Percentiles rank a stretch among this genome's conserved stretches.
Conservation (phyloP, 345 rosid species). For the Pistacia atlantica region DNA sequence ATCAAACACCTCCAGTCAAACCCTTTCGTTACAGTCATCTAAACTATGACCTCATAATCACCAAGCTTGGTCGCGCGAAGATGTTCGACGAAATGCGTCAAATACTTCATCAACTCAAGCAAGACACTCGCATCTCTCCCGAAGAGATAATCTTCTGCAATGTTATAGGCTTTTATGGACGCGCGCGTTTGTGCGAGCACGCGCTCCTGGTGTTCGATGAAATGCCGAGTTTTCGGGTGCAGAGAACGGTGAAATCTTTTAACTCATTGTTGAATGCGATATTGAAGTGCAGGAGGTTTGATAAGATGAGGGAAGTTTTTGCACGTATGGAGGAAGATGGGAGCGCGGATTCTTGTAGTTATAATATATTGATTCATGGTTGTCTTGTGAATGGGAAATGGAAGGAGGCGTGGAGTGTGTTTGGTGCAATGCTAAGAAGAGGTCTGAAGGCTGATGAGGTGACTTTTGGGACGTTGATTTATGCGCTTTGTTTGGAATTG, state of each 20-base stretch:
- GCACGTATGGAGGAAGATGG: conserved; percentile 38
- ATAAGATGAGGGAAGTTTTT: conserved; percentile 42
- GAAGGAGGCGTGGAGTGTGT: conserved; percentile 54
- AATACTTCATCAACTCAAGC: conserved; percentile 59
- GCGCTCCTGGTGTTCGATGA: conserved; percentile 69
- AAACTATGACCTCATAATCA: conserved; percentile 75
- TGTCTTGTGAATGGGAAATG: conserved; percentile 36
- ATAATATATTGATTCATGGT: conserved; percentile 68
- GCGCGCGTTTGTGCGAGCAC: conserved; percentile 43
- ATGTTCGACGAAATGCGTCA: conserved; percentile 69
- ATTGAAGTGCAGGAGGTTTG: conserved; percentile 43
- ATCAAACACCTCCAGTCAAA: conserved; percentile 12
- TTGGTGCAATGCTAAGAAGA: conserved; percentile 63
- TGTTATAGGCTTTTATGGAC: conserved; percentile 56
- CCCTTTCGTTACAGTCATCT: conserved; percentile 58
- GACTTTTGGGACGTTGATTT: conserved; percentile 63
- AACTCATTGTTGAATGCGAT: conserved; percentile 64
- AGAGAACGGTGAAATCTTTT: conserved; percentile 52
- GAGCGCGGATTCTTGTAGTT: conserved; percentile 73
- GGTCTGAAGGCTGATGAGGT: conserved; percentile 47
- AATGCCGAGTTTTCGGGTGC: conserved; percentile 61
- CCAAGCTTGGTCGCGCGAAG: conserved; percentile 77
- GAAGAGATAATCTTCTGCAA: conserved; percentile 68
- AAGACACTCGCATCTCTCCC: conserved; percentile 47
- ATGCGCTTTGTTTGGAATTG: conserved; percentile 50